Conservation (phyloP, 371 early-diverging fungal species). For the Phascolomyces articulosus region DNA sequence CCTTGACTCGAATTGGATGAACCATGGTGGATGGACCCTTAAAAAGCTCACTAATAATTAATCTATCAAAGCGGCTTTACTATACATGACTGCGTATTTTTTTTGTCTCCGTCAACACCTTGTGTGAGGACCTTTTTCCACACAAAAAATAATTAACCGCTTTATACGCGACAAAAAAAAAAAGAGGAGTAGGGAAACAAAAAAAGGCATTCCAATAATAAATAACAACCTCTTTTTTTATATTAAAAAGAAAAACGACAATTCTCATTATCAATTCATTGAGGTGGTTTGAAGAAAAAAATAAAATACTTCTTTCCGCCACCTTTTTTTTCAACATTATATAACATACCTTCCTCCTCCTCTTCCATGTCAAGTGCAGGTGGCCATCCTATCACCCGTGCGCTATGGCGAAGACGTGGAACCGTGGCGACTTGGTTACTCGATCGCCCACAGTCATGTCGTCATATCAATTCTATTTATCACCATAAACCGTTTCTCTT, state of each 20-base stretch:
- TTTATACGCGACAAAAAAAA: not conserved
- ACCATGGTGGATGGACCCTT: no score
- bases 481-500: not conserved
- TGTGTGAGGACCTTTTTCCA: not conserved
- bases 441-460: not conserved
- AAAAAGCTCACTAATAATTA: no score
- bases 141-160: not conserved
- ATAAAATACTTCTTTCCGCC: no score
- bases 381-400: not conserved
- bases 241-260: no score
- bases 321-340: no score
- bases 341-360: no score
- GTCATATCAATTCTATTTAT: not conserved
- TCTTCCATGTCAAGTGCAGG: not conserved
- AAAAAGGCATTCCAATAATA: not conserved
- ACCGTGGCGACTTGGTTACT: not conserved
- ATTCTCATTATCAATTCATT: no score
- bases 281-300: no score
- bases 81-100: not conserved
- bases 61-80: no score
- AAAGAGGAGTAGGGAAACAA: not conserved
- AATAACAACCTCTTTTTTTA: no score
- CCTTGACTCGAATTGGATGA: no score
- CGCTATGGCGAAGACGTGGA: slow-evolving; percentile 5
- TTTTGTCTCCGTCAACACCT: not conserved